These are phyloP conservation scores for Pythium pectinolyticum DNA, from an alignment of 352 stramenopile genomes.

Conservation along the genomic window DNA sequence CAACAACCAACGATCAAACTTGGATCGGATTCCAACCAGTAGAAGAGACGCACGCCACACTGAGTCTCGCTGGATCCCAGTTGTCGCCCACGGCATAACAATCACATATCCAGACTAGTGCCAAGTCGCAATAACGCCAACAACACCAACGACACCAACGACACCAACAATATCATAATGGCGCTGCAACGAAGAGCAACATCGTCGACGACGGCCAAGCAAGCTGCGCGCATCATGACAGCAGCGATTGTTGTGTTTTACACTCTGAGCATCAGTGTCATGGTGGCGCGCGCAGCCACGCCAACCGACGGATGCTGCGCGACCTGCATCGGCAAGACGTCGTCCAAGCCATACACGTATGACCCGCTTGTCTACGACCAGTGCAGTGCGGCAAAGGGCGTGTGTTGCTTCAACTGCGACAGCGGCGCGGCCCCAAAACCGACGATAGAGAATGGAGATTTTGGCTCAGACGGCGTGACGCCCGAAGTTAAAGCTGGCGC, in stretches of 20 bases:
- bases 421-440: conserved; percentile 20
- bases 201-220: background rate
- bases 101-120: too few relatives aligned
- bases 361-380: conserved; percentile 61
- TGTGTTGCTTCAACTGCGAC: conserved; percentile 77
- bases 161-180: too few relatives aligned
- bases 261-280: background rate
- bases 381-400: conserved; percentile 47
- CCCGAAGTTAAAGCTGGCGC: conserved; percentile 46
- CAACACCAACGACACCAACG: too few relatives aligned
- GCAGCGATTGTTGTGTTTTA: background rate
- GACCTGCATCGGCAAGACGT: conserved; percentile 68
- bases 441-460: conserved; percentile 32
- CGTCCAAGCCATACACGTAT: conserved; percentile 57
- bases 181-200: too few relatives aligned
- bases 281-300: background rate
- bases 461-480: conserved; percentile 56
- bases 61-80: too few relatives aligned
- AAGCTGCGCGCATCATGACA: background rate
- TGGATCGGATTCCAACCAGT: too few relatives aligned
- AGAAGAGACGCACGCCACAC: too few relatives aligned
- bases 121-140: too few relatives aligned
- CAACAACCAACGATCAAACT: too few relatives aligned
- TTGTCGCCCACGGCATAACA: too few relatives aligned
- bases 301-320: conserved; percentile 55